phyloP scores from a whole-genome alignment of 2,329 filamentous ascomycete species.

The Pseudonectria foliicola region DNA sequence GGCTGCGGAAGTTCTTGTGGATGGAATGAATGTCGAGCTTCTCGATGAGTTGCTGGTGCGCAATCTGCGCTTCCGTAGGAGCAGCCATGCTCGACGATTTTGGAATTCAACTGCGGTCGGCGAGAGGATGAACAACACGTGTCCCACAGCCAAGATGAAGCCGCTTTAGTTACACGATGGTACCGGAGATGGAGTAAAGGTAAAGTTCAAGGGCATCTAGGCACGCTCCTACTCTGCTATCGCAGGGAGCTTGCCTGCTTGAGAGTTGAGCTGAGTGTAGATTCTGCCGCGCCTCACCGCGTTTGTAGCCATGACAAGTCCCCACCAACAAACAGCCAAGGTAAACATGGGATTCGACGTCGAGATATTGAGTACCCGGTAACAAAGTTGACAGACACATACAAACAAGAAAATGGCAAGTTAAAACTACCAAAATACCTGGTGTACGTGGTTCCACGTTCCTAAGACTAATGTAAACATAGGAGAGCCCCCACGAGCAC shows the following conservation, averaged over 20 bases:
- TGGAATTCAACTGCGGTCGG: not conserved
- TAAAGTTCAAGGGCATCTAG: not conserved
- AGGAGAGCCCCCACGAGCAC: slow-evolving; percentile 96
- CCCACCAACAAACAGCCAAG: too few species aligned
- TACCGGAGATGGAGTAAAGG: not conserved
- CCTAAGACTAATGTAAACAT: not conserved
- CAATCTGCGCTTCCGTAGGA: slow-evolving; percentile 65
- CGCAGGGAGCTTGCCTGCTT: not conserved
- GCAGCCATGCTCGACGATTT: slow-evolving; percentile 50
- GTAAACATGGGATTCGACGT: too few species aligned
- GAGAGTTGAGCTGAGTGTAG: slow-evolving; percentile 4
- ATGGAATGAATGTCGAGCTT: slow-evolving; percentile 83
- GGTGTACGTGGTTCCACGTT: not conserved
- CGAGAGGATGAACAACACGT: not conserved
- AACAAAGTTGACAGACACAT: too few species aligned
- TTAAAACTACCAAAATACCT: too few species aligned
- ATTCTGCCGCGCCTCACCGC: slow-evolving; percentile 32
- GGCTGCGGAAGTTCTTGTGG: slow-evolving; percentile 84
- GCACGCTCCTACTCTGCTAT: not conserved
- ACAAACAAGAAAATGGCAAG: too few species aligned
- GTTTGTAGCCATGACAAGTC: not conserved
- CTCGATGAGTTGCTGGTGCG: slow-evolving; percentile 81
- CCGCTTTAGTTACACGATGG: not conserved
- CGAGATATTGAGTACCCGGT: too few species aligned
- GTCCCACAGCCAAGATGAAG: not conserved